A percentile compares a stretch with the other conserved stretches of the same genome.
Conservation (phyloP, 176 grass and related monocot genomes). For the Puccinellia tenuiflora region DNA sequence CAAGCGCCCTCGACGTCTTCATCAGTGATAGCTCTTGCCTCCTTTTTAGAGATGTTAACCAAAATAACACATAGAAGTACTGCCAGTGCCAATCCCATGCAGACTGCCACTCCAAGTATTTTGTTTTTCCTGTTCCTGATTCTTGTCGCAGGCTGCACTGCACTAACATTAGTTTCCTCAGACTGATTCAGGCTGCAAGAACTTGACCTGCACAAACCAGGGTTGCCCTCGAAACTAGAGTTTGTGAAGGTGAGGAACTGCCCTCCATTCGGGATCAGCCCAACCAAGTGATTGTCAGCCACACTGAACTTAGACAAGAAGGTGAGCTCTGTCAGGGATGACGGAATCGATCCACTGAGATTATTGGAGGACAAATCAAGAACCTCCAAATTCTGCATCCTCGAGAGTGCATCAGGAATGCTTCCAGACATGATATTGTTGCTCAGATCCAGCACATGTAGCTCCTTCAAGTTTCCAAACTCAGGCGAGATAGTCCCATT, state of each 20-base stretch:
- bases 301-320: conserved; percentile 98
- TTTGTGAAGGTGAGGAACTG: conserved; percentile 95
- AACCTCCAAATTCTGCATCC: conserved; percentile 90
- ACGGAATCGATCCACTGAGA: conserved; percentile 69
- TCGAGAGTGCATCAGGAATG: conserved; percentile 65
- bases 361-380: conserved; percentile 88
- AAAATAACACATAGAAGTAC: conserved; percentile 62
- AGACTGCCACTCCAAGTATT: conserved; percentile 71
- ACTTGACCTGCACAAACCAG: conserved; percentile 54
- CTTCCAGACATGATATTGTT: conserved; percentile 64
- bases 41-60: conserved; percentile 68
- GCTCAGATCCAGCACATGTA: conserved; percentile 94
- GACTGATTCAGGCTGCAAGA: conserved; percentile 48
- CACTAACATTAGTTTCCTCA: background rate
- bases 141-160: background rate
- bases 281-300: conserved; percentile 70
- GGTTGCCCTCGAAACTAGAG: conserved; percentile 86
- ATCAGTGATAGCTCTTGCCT: conserved; percentile 39
- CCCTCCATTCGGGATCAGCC: conserved; percentile 57
- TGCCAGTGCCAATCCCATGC: conserved; percentile 60
- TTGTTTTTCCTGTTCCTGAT: conserved; percentile 50
- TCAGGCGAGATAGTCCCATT: conserved; percentile 71
- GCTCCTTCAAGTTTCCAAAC: conserved; percentile 75
- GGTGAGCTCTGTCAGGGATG: conserved; percentile 64
- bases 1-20: conserved; percentile 35